Conservation (phyloP, 192 early-diverging fungal species). For the Cladochytrium replicatum region DNA sequence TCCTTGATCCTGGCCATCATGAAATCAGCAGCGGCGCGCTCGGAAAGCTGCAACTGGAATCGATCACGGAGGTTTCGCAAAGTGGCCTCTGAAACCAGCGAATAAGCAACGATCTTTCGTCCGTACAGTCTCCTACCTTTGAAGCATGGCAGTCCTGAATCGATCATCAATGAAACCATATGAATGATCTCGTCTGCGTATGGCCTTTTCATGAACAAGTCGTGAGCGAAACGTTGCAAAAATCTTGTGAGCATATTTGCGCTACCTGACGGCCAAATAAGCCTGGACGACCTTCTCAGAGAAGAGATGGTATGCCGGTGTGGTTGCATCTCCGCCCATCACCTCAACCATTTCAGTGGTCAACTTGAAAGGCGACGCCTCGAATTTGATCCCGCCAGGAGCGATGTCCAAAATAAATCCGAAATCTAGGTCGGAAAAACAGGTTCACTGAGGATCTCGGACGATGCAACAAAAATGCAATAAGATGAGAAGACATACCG, state of each 20-base stretch:
- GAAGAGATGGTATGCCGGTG: conserved; percentile 79
- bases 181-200: conserved; percentile 87
- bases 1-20: conserved; percentile 84
- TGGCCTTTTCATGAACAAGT: conserved; percentile 41
- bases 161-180: conserved; percentile 84
- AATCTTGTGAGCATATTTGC: background rate
- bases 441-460: background rate
- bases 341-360: conserved; percentile 95
- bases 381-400: conserved; percentile 94
- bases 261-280: conserved; percentile 68
- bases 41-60: conserved; percentile 84
- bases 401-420: conserved; percentile 98
- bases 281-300: conserved; percentile 83
- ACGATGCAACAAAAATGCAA: background rate
- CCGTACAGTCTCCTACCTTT: conserved; percentile 43
- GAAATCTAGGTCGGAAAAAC: conserved; percentile 55
- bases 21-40: conserved; percentile 87
- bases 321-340: conserved; percentile 79
- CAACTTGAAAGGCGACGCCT: conserved; percentile 94
- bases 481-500: conserved; percentile 31
- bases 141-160: conserved; percentile 96
- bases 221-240: background rate
- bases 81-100: conserved; percentile 54
- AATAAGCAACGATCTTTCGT: conserved; percentile 5
- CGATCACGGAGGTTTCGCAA: conserved; percentile 70